Evolutionary conservation across 352 stramenopile species (phyloP).

Genomic region (Phytophthora parvispora): DNA sequence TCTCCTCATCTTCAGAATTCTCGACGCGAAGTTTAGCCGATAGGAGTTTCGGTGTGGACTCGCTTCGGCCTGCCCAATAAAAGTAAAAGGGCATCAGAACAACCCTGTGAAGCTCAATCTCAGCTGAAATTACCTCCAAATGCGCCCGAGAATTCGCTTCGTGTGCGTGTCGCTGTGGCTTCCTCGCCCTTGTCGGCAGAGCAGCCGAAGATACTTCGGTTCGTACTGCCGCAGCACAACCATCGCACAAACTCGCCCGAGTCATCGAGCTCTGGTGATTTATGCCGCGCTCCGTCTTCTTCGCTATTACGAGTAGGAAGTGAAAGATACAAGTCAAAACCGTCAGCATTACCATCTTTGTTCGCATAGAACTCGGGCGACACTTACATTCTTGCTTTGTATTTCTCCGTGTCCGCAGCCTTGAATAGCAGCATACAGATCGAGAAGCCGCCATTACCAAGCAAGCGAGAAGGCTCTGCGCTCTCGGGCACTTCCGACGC

Average conservation of each 20-base stretch:
- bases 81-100: no score
- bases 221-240: slow-evolving; percentile 68
- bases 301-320: slow-evolving; percentile 3
- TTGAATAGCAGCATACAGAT: slow-evolving; percentile 60
- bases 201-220: slow-evolving; percentile 68
- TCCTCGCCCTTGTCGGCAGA: slow-evolving; percentile 22
- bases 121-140: slow-evolving; percentile 9
- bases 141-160: slow-evolving; percentile 1
- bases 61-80: slow-evolving; percentile 3
- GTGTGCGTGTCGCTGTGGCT: not conserved
- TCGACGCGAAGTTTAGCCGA: slow-evolving; percentile 38
- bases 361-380: not conserved
- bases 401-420: slow-evolving; percentile 47
- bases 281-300: slow-evolving; percentile 54
- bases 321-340: not conserved
- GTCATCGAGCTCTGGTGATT: slow-evolving; percentile 65
- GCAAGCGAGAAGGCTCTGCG: not conserved
- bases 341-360: not conserved
- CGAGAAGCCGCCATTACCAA: slow-evolving; percentile 35
- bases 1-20: slow-evolving; percentile 20
- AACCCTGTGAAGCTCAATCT: no score
- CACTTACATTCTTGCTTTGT: slow-evolving; percentile 34
- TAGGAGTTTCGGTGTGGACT: slow-evolving; percentile 52
- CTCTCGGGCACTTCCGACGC: not conserved
- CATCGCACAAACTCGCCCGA: slow-evolving; percentile 67